These are phyloP conservation scores for Sporobolomyces roseus DNA, from an alignment of 768 basidiomycete genomes.

Conservation along the genomic window DNA sequence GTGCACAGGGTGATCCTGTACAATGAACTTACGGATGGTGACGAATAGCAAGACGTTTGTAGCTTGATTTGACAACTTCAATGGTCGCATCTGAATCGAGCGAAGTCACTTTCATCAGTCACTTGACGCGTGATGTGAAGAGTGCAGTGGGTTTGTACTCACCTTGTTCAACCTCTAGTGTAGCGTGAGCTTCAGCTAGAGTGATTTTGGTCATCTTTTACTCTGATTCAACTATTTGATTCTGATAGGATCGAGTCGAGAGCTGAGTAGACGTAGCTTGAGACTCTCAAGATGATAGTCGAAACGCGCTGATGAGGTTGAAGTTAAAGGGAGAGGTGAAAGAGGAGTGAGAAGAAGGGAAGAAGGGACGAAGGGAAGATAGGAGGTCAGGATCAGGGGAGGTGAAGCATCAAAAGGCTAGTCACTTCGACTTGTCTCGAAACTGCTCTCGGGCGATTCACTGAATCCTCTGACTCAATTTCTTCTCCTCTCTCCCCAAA, in stretches of 20 bases:
- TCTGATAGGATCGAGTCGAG: no score
- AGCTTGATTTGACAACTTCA: constrained; percentile 61
- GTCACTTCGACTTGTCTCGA: no score
- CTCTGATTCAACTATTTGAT: no score
- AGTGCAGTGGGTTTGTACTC: neutral
- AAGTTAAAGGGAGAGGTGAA: neutral
- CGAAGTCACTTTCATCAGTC: neutral
- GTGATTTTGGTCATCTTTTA: neutral
- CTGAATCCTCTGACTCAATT: neutral
- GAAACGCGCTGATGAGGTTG: no score
- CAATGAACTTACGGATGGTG: constrained; percentile 57
- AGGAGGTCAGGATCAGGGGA: neutral
- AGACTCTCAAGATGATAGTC: no score
- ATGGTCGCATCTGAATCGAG: constrained; percentile 47
- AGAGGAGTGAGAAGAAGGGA: neutral
- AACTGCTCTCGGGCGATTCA: no score
- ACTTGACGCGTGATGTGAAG: neutral
- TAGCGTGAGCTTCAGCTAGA: neutral
- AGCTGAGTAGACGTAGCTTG: no score
- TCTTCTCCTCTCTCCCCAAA: neutral
- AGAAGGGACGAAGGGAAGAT: neutral
- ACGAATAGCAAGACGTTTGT: constrained; percentile 65
- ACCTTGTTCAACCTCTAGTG: neutral
- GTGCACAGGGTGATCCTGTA: neutral
- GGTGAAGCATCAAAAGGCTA: no score